Conservation (phyloP, 2,329 filamentous ascomycete genomes). For the Scedosporium apiospermum region DNA sequence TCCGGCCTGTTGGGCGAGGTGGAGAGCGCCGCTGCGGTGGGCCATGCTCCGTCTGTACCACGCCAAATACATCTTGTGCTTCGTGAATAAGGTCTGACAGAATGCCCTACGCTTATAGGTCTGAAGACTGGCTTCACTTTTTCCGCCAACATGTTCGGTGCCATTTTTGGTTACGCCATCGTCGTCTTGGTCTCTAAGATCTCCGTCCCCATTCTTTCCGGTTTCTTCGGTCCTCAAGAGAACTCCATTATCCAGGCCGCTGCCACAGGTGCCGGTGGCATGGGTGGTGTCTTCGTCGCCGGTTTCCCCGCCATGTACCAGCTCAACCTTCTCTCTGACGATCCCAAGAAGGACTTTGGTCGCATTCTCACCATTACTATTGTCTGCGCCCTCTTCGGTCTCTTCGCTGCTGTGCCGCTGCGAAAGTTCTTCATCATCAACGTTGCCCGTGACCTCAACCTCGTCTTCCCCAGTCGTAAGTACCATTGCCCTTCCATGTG, state of each 20-base stretch:
- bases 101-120: conserved; percentile 17
- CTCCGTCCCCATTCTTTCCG: conserved; percentile 41
- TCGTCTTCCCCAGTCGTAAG: conserved; percentile 44
- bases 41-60: background rate
- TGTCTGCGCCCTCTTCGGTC: conserved; percentile 54
- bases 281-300: conserved; percentile 47
- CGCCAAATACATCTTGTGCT: background rate
- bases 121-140: conserved; percentile 44
- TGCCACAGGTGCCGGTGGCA: conserved; percentile 49
- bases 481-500: background rate
- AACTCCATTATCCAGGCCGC: conserved; percentile 53
- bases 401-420: conserved; percentile 53
- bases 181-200: conserved; percentile 43
- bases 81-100: background rate
- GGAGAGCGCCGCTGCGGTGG: no score
- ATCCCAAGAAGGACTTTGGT: conserved; percentile 45
- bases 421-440: conserved; percentile 62
- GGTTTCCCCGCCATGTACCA: conserved; percentile 53
- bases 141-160: conserved; percentile 36
- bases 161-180: conserved; percentile 51
- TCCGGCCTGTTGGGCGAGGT: background rate
- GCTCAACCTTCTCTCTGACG: conserved; percentile 35
- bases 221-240: conserved; percentile 48
- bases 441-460: conserved; percentile 47
- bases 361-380: conserved; percentile 51